Evolutionary conservation across 2,329 filamentous ascomycete genomes (phyloP).

Genomic region (Fusarium duplospermum): DNA sequence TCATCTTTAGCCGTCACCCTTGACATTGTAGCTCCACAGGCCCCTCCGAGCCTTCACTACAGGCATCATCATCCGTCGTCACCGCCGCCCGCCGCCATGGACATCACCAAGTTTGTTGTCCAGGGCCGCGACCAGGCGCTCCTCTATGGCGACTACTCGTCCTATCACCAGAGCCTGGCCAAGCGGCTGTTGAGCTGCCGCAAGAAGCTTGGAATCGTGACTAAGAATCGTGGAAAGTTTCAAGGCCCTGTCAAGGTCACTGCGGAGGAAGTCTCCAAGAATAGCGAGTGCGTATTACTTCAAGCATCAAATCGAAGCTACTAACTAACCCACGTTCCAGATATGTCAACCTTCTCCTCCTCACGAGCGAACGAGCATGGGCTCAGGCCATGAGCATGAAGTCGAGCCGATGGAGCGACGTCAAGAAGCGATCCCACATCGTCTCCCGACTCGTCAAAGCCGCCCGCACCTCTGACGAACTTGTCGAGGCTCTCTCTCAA

Average conservation of each 20-base stretch:
- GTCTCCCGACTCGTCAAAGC: constrained; percentile 89
- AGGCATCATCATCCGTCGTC: not conserved
- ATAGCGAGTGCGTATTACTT: constrained; percentile 73
- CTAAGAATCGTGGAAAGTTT: constrained; percentile 89
- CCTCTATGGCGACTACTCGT: constrained; percentile 87
- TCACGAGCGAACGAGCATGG: constrained; percentile 92
- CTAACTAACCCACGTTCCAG: constrained; percentile 55
- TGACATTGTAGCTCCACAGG: constrained; percentile 2
- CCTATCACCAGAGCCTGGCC: constrained; percentile 83
- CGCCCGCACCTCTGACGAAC: constrained; percentile 72
- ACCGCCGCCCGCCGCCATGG: constrained; percentile 67
- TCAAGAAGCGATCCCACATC: constrained; percentile 84
- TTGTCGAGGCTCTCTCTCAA: constrained; percentile 75
- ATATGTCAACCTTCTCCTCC: constrained; percentile 81
- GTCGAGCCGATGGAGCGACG: constrained; percentile 79
- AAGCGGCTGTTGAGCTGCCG: constrained; percentile 85
- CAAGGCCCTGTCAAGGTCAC: constrained; percentile 76
- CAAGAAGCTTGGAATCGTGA: constrained; percentile 86
- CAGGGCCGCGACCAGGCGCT: constrained; percentile 85
- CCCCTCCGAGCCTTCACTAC: not conserved
- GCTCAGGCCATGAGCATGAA: constrained; percentile 97
- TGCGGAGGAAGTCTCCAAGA: constrained; percentile 77
- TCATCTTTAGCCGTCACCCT: constrained; percentile 15
- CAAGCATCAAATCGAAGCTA: not conserved
- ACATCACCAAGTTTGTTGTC: constrained; percentile 88